A percentile compares a stretch with the other conserved stretches of the same genome.
These are phyloP conservation scores for Barnettozyma californica DNA, from an alignment of 805 yeast species.

Conservation along the genomic window DNA sequence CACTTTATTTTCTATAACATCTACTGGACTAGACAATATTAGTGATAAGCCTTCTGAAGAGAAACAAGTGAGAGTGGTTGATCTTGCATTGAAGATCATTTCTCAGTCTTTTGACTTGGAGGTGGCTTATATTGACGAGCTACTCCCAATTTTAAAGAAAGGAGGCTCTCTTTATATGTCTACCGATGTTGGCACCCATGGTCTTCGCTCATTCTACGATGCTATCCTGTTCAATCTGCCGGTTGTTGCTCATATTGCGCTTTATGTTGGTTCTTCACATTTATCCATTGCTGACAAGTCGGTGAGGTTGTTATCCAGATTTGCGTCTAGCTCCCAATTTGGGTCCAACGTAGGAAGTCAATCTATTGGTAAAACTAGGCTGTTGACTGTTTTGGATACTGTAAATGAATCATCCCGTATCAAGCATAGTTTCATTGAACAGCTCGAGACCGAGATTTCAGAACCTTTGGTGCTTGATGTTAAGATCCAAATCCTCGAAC, in stretches of 20 bases:
- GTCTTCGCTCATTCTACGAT: conserved; percentile 61
- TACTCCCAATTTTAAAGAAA: conserved; percentile 45
- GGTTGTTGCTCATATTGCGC: conserved; percentile 64
- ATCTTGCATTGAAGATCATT: conserved; percentile 39
- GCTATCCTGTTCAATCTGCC: conserved; percentile 68
- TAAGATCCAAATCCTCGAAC: conserved; percentile 56
- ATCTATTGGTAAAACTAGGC: conserved; percentile 48
- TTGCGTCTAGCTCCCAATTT: conserved; percentile 48
- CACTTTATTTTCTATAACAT: conserved; percentile 50
- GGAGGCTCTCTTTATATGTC: conserved; percentile 28
- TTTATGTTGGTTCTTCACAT: conserved; percentile 62
- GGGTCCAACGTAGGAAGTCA: conserved; percentile 28
- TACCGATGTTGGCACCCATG: conserved; percentile 46
- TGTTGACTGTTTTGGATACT: conserved; percentile 66
- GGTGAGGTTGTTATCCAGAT: conserved; percentile 44
- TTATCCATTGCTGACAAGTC: conserved; percentile 46
- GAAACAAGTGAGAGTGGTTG: conserved; percentile 33
- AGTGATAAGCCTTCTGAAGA: conserved; percentile 33
- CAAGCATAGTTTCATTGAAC: conserved; percentile 65
- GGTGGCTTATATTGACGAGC: conserved; percentile 50
- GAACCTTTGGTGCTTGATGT: conserved; percentile 36
- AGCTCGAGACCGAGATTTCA: conserved; percentile 45
- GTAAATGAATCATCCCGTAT: conserved; percentile 76
- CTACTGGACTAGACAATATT: conserved; percentile 55
- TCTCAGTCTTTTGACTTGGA: conserved; percentile 46